Percentiles rank a stretch among this genome's conserved stretches.
phyloP scores from a whole-genome alignment of 2,329 filamentous ascomycete species.

The Microdochium bolleyi region DNA sequence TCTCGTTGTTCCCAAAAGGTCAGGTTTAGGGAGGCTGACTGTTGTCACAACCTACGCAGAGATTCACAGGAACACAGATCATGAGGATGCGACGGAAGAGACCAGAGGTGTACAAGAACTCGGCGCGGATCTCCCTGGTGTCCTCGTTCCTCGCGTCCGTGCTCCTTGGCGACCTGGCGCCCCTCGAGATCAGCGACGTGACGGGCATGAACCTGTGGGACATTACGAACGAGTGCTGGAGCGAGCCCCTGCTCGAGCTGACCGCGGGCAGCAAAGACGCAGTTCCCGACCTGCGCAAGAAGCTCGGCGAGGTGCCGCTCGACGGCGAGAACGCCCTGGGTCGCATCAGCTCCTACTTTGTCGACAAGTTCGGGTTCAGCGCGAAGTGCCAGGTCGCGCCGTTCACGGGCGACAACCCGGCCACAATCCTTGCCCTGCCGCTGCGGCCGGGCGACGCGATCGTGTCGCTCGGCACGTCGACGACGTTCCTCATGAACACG shows the following conservation, averaged over 20 bases:
- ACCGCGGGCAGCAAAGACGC: slow-evolving; percentile 57
- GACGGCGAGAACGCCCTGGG: slow-evolving; percentile 80
- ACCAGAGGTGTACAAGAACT: slow-evolving; percentile 72
- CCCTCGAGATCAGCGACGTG: slow-evolving; percentile 88
- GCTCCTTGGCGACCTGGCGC: slow-evolving; percentile 76
- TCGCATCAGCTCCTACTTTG: slow-evolving; percentile 69
- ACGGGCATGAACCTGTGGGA: slow-evolving; percentile 98
- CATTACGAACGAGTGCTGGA: slow-evolving; percentile 66
- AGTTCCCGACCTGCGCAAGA: slow-evolving; percentile 58
- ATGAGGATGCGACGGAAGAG: slow-evolving; percentile 76
- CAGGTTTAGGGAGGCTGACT: too few species aligned
- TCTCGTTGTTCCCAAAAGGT: too few species aligned
- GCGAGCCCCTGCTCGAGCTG: slow-evolving; percentile 65
- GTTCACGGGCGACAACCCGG: slow-evolving; percentile 93
- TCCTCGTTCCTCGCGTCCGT: slow-evolving; percentile 92
- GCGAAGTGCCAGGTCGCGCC: slow-evolving; percentile 69
- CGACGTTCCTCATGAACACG: slow-evolving; percentile 96
- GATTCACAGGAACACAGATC: slow-evolving; percentile 97
- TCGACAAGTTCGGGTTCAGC: slow-evolving; percentile 68
- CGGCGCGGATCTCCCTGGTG: slow-evolving; percentile 81
- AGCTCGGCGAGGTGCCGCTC: slow-evolving; percentile 71
- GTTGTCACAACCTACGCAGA: too few species aligned
- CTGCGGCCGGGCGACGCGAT: slow-evolving; percentile 85
- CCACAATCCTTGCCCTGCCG: slow-evolving; percentile 86
- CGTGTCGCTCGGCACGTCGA: slow-evolving; percentile 88